These are phyloP conservation scores for Nymphaea colorata DNA, from an alignment of 164 flowering plant genomes.

Conservation along the genomic window DNA sequence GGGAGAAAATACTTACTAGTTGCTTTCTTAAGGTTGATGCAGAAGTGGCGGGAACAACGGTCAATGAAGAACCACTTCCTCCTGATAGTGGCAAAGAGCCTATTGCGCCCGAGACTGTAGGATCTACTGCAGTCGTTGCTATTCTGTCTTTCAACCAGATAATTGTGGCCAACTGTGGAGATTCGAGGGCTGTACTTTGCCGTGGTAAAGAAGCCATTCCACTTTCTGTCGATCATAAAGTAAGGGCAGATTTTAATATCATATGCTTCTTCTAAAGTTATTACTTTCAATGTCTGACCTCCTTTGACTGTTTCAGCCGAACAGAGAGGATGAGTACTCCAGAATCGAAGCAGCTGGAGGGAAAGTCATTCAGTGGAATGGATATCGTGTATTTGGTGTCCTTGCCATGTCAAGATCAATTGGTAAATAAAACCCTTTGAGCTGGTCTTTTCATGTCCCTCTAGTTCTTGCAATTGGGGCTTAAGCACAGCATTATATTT, in stretches of 20 bases:
- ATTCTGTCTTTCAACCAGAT: constrained; percentile 69
- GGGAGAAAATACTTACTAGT: constrained; percentile 42
- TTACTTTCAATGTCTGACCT: not conserved
- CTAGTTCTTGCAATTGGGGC: too few relatives aligned
- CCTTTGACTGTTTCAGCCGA: constrained; percentile 45
- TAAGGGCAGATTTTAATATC: constrained; percentile 22
- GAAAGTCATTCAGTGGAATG: constrained; percentile 86
- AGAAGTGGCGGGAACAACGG: constrained; percentile 39
- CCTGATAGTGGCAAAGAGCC: constrained; percentile 21
- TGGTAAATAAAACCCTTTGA: constrained; percentile 10
- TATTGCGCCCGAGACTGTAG: constrained; percentile 77
- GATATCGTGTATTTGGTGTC: constrained; percentile 81
- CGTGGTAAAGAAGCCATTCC: constrained; percentile 82
- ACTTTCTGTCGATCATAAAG: constrained; percentile 78
- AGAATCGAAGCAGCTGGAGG: constrained; percentile 93
- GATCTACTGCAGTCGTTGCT: constrained; percentile 90
- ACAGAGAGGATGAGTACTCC: constrained; percentile 73
- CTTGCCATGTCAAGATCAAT: constrained; percentile 49
- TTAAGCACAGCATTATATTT: too few relatives aligned
- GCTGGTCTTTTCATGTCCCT: not conserved
- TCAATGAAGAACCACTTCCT: constrained; percentile 2
- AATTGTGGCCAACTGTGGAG: constrained; percentile 88
- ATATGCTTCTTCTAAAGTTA: not conserved
- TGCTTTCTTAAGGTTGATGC: constrained; percentile 57
- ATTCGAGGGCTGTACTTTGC: constrained; percentile 87